Base-by-base conservation (phyloP, 371 early-diverging fungal species). In the Smittium mucronatum region DNA sequence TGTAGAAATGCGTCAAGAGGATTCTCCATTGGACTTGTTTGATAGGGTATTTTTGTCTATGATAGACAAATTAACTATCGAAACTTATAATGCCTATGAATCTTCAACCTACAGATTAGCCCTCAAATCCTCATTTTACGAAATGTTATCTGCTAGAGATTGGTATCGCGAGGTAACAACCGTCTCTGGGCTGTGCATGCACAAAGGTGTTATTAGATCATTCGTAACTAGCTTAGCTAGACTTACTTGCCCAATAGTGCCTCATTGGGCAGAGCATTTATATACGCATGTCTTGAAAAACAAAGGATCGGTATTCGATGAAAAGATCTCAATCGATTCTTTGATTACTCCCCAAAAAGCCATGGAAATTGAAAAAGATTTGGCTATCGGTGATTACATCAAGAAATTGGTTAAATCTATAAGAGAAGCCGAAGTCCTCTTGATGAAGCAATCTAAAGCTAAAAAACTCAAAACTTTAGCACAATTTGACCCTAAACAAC, bases 241-340 rank as follows among this genome's bases (percentile, higher is more conserved):
- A 68, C 71, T 93, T 63, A 73, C 97, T 69, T 79, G 89, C 32
- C 97, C 98, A 32, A 86, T 98, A 72, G 87, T 89, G 26, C 91
- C 97, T 33, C 97, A 97, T 81, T 95, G 90, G 89, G 82, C 89
- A 66, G 97, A 98, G 77, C 82, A 93, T 75, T 76, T 97, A 58
- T 98, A 94, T 93, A 73, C 75, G 28, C 80, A 82, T 8, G 36
- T 95, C 61, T 78, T 97, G 72, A 82, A 86, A 74, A 92, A 95
- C 81, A 79, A 81, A 72, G 60, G 71, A 29, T 82, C 89, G 67
- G 80, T 93, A 31, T 81, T 90, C 73, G 75, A 82, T 26, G 91
- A 91, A 31, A 76, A 73, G 57, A 94, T 89, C 89, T 94, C 93
- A 21, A 64, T 74, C 33, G 75, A 73, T 2, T 64, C 68, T 1